phyloP scores from a whole-genome alignment of 345 rosid species.

The Linum tenue region DNA sequence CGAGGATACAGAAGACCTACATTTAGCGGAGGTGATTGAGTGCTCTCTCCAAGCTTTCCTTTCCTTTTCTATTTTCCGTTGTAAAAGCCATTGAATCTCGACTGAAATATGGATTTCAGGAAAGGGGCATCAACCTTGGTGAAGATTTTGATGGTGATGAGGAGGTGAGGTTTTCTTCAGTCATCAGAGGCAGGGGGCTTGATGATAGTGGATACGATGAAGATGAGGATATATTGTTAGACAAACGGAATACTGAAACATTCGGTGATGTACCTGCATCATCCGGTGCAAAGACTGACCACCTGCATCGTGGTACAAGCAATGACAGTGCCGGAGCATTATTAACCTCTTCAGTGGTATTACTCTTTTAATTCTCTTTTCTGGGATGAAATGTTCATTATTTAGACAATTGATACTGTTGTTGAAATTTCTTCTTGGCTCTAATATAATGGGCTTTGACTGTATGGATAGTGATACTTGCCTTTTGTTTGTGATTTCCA shows the following conservation, averaged over 20 bases:
- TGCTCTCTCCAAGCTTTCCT: constrained; percentile 7
- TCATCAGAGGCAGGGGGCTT: constrained; percentile 36
- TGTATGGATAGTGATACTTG: no score
- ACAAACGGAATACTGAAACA: constrained; percentile 45
- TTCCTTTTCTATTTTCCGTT: constrained; percentile 1
- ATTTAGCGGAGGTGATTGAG: constrained; percentile 69
- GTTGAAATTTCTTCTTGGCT: no score
- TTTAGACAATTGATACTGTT: neutral
- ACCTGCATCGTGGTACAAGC: constrained; percentile 35
- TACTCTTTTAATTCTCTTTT: neutral
- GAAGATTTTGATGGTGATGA: constrained; percentile 62
- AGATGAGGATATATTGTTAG: constrained; percentile 51
- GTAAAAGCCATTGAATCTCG: neutral
- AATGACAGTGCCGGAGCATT: constrained; percentile 30
- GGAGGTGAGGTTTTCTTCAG: constrained; percentile 81
- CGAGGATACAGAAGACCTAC: constrained; percentile 76
- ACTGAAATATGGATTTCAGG: constrained; percentile 40
- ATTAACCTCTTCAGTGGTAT: constrained; percentile 46
- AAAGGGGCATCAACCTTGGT: constrained; percentile 61
- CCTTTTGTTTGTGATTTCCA: constrained; percentile 21
- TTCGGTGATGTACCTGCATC: constrained; percentile 49
- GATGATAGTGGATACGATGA: constrained; percentile 81
- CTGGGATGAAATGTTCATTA: neutral
- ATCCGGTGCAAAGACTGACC: constrained; percentile 22
- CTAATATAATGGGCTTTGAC: no score